These are phyloP conservation scores for Dipteronia sinensis DNA, from an alignment of 345 rosid species.

Conservation along the genomic window DNA sequence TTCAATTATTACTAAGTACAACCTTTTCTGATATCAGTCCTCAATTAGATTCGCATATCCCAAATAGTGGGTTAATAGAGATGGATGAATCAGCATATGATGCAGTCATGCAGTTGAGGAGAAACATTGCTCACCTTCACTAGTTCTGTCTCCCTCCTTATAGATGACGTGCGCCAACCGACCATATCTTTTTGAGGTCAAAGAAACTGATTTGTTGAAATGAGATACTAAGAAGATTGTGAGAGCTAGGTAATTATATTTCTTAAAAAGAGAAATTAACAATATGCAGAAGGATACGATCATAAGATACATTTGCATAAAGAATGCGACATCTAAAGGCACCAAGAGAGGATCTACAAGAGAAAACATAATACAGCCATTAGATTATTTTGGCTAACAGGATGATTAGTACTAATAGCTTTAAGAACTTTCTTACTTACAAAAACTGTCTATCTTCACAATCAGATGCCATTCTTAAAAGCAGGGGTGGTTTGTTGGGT, in stretches of 20 bases:
- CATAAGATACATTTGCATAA: conserved; percentile 95
- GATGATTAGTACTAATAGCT: conserved; percentile 4
- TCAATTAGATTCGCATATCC: background rate
- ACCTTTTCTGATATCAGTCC: background rate
- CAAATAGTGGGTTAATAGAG: background rate
- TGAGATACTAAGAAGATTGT: conserved; percentile 15
- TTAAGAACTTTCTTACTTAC: conserved; percentile 45
- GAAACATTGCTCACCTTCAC: conserved; percentile 52
- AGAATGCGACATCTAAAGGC: conserved; percentile 70
- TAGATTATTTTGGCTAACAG: conserved; percentile 14
- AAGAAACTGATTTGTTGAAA: conserved; percentile 33
- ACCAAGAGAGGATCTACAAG: conserved; percentile 76
- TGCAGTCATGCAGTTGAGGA: background rate
- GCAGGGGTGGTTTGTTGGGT: conserved; percentile 84
- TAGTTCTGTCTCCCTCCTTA: conserved; percentile 91
- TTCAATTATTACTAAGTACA: background rate
- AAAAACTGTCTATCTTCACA: conserved; percentile 69
- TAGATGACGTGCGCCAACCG: conserved; percentile 99
- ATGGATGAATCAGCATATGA: background rate
- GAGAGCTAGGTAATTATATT: conserved; percentile 1
- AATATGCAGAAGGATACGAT: conserved; percentile 69
- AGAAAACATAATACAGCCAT: conserved; percentile 12
- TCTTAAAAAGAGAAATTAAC: background rate
- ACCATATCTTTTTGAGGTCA: conserved; percentile 83
- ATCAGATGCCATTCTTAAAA: conserved; percentile 88